Evolutionary conservation across 2,329 filamentous ascomycete genomes (phyloP), one percentile per base, ranked within the genome.

Genomic region (Sporothrix variecibatus): DNA sequence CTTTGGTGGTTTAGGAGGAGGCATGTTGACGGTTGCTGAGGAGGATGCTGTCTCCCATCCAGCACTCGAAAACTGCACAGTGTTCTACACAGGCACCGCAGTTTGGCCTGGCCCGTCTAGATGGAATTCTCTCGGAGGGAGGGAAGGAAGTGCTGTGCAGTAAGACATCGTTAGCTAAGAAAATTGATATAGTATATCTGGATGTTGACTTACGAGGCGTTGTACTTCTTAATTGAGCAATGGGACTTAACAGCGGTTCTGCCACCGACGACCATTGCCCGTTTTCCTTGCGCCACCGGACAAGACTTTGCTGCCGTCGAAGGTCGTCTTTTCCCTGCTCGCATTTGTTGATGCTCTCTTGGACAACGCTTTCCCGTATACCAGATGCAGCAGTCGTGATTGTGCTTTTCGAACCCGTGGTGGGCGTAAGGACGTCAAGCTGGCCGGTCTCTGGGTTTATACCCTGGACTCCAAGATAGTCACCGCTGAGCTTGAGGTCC

Each of bases 401-500:
- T 49, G 77, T 81, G 73, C 83, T 84, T 38, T 82, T 82, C 0
- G 85, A 86, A 75, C 85, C 87, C 17, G 83, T 82, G 2, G 86
- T 86, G 8, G 86, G 85, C 3, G 86, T 87, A 51, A 88, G 80
- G 17, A 86, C 79, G 74, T 89, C 85, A 68, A 86, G 84, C 75
- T 85, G 82, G 5, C 89, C 87, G 0, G 89, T 90, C 58, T 84
- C 81, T 0, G 88, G 88, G 77, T 90, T 90, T 72, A 87, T 82
- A 3, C 88, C 88, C 74, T 89, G 87, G 1, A 90, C 86, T 1
- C 88, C 88, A 0, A 90, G 83, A 77, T 85, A 90, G 78, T 91
- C 88, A 4, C 87, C 87, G 72, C 86, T 88, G 72, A 86, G 84
- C 75, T 86, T 87, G 72, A 89, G 81, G 56, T 79, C 84, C 62